Percentiles rank a stretch among this genome's conserved stretches.
phyloP scores from a whole-genome alignment of 208 protist genomes.

The Trypanosoma caninum region DNA sequence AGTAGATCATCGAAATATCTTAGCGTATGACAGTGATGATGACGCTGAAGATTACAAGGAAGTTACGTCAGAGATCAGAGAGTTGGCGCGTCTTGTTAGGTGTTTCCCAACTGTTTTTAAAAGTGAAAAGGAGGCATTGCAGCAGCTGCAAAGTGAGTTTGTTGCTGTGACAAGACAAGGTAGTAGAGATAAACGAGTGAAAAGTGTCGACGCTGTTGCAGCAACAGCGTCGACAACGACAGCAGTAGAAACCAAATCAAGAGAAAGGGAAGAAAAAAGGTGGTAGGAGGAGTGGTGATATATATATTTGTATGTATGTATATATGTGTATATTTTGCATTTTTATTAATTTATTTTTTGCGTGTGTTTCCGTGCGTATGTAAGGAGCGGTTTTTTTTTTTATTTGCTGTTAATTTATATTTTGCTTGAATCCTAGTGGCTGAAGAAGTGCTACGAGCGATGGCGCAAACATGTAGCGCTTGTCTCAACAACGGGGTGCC shows the following conservation, averaged over 20 bases:
- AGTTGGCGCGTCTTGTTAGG: slow-evolving; percentile 11
- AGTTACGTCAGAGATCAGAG: neutral
- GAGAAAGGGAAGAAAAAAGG: neutral
- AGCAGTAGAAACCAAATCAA: neutral
- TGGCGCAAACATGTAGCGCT: no score
- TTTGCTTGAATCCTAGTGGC: no score
- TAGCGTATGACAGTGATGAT: slow-evolving; percentile 24
- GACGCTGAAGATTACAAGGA: slow-evolving; percentile 3
- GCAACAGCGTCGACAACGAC: no score
- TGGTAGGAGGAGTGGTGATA: neutral
- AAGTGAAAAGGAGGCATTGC: slow-evolving; percentile 9
- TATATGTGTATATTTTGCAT: no score
- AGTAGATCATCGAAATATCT: slow-evolving; percentile 7
- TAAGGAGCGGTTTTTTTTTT: no score
- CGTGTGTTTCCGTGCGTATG: no score
- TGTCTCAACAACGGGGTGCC: no score
- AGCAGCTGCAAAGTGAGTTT: slow-evolving; percentile 11
- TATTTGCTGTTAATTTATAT: no score
- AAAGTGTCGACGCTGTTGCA: no score
- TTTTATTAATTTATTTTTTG: no score
- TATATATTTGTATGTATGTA: neutral
- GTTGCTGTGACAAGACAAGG: slow-evolving; percentile 2
- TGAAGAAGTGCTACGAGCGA: no score
- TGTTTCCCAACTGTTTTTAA: slow-evolving; percentile 18
- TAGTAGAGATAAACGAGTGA: no score